Conservation (phyloP, 805 yeast genomes). For the Komagataella pseudopastoris region DNA sequence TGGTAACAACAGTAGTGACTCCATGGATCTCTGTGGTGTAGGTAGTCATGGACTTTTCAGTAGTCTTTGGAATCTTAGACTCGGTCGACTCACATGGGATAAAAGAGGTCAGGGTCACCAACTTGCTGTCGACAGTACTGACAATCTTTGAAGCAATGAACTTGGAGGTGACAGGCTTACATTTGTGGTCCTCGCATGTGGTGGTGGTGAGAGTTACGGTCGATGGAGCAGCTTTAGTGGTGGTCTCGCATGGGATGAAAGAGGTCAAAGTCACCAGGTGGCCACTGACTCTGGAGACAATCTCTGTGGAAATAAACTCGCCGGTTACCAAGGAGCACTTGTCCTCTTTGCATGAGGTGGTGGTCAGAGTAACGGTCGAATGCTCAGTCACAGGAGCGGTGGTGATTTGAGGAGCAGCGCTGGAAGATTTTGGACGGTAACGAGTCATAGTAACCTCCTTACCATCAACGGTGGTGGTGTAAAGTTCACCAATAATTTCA, state of each 20-base stretch:
- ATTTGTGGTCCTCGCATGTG: neutral
- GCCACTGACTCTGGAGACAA: constrained; percentile 2
- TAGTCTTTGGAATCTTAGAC: constrained; percentile 6
- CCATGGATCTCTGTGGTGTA: constrained; percentile 12
- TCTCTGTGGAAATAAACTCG: neutral
- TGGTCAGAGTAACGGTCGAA: constrained; percentile 3
- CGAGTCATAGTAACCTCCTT: constrained; percentile 6
- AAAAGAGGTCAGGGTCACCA: neutral
- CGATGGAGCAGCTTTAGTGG: constrained; percentile 6
- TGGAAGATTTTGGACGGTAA: neutral
- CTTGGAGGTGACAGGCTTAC: neutral
- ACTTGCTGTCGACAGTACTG: neutral
- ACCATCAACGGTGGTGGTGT: constrained; percentile 10
- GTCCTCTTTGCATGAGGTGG: constrained; percentile 2
- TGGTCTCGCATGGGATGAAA: constrained; percentile 5
- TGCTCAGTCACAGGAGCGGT: neutral
- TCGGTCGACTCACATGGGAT: constrained; percentile 3
- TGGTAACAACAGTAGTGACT: constrained; percentile 10
- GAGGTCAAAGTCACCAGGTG: constrained; percentile 4
- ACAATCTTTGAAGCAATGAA: neutral
- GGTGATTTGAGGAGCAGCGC: constrained; percentile 1
- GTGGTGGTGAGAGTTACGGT: constrained; percentile 7
- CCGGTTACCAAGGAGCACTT: constrained; percentile 2
- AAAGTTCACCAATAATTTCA: constrained; percentile 12
- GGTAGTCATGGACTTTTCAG: constrained; percentile 10